Conservation (phyloP, 1,284 basidiomycete genomes). For the Gomphus bonarii region DNA sequence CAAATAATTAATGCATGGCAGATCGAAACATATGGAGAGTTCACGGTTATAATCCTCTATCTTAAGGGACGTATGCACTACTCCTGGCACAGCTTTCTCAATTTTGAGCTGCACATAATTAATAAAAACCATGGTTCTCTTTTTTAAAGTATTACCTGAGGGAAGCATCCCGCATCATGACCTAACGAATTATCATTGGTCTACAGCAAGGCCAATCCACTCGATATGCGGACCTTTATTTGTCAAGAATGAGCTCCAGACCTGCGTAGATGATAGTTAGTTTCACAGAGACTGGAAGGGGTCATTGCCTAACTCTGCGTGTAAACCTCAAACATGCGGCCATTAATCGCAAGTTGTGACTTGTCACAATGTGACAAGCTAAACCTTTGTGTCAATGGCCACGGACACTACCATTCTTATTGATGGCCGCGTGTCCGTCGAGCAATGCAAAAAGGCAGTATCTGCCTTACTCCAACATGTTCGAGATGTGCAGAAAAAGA, state of each 20-base stretch:
- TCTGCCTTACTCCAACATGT: conserved; percentile 66
- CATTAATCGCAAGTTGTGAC: conserved; percentile 26
- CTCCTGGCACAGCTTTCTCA: conserved; percentile 50
- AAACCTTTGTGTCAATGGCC: background rate
- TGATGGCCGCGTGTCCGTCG: conserved; percentile 54
- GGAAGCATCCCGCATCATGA: conserved; percentile 69
- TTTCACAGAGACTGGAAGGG: background rate
- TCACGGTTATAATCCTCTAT: conserved; percentile 64
- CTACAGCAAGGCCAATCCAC: background rate
- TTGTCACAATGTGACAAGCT: background rate
- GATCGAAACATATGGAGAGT: conserved; percentile 15
- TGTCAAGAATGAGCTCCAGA: conserved; percentile 71
- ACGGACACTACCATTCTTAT: conserved; percentile 29
- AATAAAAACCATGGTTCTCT: background rate
- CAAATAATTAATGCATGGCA: background rate
- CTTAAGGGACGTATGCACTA: conserved; percentile 54
- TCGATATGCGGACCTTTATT: conserved; percentile 43
- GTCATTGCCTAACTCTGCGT: conserved; percentile 29
- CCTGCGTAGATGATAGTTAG: conserved; percentile 30
- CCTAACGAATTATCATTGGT: conserved; percentile 32
- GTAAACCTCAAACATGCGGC: conserved; percentile 60
- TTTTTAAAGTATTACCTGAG: conserved; percentile 38
- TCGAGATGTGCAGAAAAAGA: conserved; percentile 48
- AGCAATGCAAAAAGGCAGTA: conserved; percentile 73
- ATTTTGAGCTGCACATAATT: conserved; percentile 43